A percentile compares a stretch with the other conserved stretches of the same genome.
Conservation (phyloP, 805 yeast species). For the Wickerhamomyces rabaulensis region DNA sequence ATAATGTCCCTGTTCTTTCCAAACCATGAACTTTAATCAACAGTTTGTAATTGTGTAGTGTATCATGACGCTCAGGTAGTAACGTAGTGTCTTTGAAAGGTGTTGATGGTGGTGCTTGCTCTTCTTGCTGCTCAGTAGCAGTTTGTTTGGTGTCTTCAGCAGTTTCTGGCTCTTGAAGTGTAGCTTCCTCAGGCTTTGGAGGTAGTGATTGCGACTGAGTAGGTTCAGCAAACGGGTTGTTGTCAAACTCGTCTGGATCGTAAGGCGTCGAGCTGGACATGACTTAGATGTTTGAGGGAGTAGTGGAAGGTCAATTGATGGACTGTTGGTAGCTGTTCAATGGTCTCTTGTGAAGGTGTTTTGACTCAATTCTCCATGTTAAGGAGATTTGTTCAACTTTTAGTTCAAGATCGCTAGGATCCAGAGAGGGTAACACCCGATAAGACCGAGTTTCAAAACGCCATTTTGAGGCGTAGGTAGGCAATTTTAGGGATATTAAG, state of each 20-base stretch:
- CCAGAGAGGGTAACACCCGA: not conserved
- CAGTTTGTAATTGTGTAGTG: conserved; percentile 34
- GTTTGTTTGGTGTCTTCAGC: not conserved
- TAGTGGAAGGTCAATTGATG: not conserved
- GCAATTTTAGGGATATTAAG: too few relatives aligned
- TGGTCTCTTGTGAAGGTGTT: not conserved
- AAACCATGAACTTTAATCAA: conserved; percentile 56
- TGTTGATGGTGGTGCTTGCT: not conserved
- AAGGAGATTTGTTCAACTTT: not conserved
- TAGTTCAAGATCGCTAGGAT: not conserved
- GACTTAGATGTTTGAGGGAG: not conserved
- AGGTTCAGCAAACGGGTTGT: conserved; percentile 58
- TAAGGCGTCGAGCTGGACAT: conserved; percentile 43
- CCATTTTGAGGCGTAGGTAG: too few relatives aligned
- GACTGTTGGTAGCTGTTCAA: too few relatives aligned
- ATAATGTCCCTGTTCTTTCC: conserved; percentile 52
- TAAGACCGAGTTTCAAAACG: not conserved
- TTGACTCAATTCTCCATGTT: not conserved
- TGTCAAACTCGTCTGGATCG: conserved; percentile 52
- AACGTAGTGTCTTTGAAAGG: conserved; percentile 6
- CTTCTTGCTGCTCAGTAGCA: not conserved
- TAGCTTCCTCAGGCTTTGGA: conserved; percentile 10
- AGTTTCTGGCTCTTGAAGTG: conserved; percentile 6
- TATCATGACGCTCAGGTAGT: conserved; percentile 21
- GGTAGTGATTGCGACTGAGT: conserved; percentile 7